A percentile compares a stretch with the other conserved stretches of the same genome.
These are phyloP conservation scores for Harringtonia aguacate DNA, from an alignment of 2,329 filamentous ascomycete species.

Conservation along the genomic window DNA sequence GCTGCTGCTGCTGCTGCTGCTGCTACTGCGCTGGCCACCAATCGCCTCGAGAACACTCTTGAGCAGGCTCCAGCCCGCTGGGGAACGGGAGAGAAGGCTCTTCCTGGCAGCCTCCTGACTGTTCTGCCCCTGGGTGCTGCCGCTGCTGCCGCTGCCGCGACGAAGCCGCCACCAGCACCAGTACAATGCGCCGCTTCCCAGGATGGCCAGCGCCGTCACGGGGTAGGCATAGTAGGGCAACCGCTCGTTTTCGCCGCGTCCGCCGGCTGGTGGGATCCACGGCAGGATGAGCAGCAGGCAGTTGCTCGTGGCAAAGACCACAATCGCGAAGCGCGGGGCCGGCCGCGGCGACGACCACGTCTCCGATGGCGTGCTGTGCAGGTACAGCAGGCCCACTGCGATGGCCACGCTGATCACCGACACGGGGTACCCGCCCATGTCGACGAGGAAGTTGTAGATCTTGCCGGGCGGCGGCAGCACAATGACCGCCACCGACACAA, in stretches of 20 bases:
- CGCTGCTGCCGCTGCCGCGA: conserved; percentile 3
- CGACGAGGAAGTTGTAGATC: conserved; percentile 27
- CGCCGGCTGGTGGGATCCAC: conserved; percentile 21
- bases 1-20: too few relatives aligned
- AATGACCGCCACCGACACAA: conserved; percentile 47
- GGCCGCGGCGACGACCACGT: conserved; percentile 20
- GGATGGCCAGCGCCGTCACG: conserved; percentile 21
- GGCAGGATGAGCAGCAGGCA: conserved; percentile 22
- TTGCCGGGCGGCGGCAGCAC: conserved; percentile 35
- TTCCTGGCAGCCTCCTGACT: too few relatives aligned
- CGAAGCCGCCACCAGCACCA: conserved; percentile 23
- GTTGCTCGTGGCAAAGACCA: conserved; percentile 21
- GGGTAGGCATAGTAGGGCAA: conserved; percentile 27
- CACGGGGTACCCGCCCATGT: conserved; percentile 26
- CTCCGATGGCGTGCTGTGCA: conserved; percentile 18
- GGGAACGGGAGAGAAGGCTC: too few relatives aligned
- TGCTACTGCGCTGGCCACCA: neutral
- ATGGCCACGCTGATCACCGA: conserved; percentile 23
- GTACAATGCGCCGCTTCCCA: conserved; percentile 21
- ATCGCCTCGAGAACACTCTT: neutral
- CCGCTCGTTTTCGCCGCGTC: conserved; percentile 14
- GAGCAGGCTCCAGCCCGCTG: too few relatives aligned
- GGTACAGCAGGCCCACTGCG: conserved; percentile 21
- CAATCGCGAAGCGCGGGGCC: conserved; percentile 17
- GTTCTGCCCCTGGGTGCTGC: neutral